Evolutionary conservation across 805 yeast species (phyloP).

Genomic region (Metschnikowia santaceciliae): DNA sequence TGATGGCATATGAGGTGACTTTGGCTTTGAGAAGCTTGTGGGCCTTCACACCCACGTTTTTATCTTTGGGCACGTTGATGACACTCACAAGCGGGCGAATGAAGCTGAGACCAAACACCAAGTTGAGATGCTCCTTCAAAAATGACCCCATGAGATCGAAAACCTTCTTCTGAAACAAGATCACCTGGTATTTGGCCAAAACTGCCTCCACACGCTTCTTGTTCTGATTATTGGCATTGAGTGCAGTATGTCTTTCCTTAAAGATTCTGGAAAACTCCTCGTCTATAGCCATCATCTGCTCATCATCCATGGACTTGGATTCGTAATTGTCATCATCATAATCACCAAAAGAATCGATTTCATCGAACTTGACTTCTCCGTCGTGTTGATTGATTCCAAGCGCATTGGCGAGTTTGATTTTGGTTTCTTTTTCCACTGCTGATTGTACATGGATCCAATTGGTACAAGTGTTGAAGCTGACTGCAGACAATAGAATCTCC

Average conservation of each 20-base stretch:
- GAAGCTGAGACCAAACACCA: conserved; percentile 39
- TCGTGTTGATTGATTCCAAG: conserved; percentile 52
- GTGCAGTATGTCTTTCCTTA: conserved; percentile 71
- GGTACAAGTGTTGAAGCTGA: too few species aligned
- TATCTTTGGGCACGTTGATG: conserved; percentile 65
- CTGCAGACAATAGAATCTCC: too few species aligned
- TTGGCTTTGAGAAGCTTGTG: conserved; percentile 63
- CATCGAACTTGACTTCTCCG: conserved; percentile 45
- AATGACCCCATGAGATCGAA: conserved; percentile 73
- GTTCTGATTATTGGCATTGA: conserved; percentile 46
- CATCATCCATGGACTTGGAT: conserved; percentile 80
- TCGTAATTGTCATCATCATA: conserved; percentile 58
- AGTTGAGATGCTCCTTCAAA: conserved; percentile 42
- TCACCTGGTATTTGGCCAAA: conserved; percentile 76
- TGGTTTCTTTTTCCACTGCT: conserved; percentile 43
- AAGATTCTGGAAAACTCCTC: conserved; percentile 78
- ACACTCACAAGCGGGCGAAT: conserved; percentile 56
- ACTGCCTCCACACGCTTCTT: conserved; percentile 68
- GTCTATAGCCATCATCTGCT: conserved; percentile 93
- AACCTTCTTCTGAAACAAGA: conserved; percentile 71
- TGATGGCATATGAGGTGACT: conserved; percentile 24
- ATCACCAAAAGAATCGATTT: conserved; percentile 33
- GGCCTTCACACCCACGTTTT: conserved; percentile 67
- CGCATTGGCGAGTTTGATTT: conserved; percentile 64
- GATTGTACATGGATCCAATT: too few species aligned